phyloP scores from a whole-genome alignment of 2,329 filamentous ascomycete genomes.

The Pseudogymnoascus sp. region DNA sequence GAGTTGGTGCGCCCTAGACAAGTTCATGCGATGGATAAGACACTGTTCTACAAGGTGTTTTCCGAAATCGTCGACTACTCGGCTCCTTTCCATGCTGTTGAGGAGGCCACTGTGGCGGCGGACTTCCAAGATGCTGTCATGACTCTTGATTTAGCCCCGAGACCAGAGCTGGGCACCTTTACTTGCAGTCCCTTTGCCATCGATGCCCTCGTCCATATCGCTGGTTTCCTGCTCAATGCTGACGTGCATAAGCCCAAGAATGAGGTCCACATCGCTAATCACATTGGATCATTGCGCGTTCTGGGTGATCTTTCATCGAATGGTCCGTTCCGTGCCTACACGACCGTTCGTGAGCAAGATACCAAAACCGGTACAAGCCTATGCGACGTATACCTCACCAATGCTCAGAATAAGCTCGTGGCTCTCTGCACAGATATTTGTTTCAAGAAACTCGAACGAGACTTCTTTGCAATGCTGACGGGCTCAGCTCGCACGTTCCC shows the following conservation, averaged over 20 bases:
- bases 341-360: neutral
- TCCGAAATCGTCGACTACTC: constrained; percentile 24
- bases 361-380: neutral
- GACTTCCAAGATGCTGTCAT: neutral
- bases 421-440: neutral
- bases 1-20: neutral
- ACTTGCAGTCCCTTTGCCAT: constrained; percentile 51
- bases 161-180: constrained; percentile 34
- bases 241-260: constrained; percentile 47
- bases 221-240: constrained; percentile 51
- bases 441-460: neutral
- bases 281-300: constrained; percentile 45
- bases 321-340: neutral
- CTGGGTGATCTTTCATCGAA: neutral
- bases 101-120: constrained; percentile 22
- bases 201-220: constrained; percentile 49
- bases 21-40: neutral
- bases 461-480: neutral
- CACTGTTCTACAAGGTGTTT: constrained; percentile 26
- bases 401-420: neutral
- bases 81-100: constrained; percentile 22
- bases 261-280: constrained; percentile 52
- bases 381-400: neutral
- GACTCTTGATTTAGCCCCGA: neutral
- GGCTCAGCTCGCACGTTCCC: neutral